A percentile compares a stretch with the other conserved stretches of the same genome.
phyloP scores from a whole-genome alignment of 176 grass and related monocot genomes.

The Lolium rigidum region DNA sequence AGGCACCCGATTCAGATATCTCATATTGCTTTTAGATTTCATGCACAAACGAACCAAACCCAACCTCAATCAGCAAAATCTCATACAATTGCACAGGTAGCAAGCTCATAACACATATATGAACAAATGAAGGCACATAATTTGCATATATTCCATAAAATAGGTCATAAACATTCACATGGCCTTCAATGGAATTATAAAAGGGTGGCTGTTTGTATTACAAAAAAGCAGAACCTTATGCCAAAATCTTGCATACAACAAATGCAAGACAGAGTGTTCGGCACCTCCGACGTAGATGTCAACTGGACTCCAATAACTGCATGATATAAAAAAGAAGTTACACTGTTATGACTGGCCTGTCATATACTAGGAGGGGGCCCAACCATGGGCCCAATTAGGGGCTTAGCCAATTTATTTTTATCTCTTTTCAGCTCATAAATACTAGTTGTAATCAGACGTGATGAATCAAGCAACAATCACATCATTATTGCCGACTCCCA shows the following conservation, averaged over 20 bases:
- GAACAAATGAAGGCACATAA: conserved; percentile 24
- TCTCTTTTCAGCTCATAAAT: too few relatives aligned
- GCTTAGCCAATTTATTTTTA: too few relatives aligned
- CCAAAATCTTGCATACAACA: conserved; percentile 99
- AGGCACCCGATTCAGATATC: background rate
- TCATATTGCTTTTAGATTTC: background rate
- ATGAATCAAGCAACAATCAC: too few relatives aligned
- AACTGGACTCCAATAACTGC: conserved; percentile 96
- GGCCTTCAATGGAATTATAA: conserved; percentile 29
- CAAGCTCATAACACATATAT: background rate
- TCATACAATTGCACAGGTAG: background rate
- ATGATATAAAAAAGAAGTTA: conserved; percentile 33
- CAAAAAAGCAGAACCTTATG: conserved; percentile 70
- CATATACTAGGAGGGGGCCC: too few relatives aligned
- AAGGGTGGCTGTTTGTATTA: background rate
- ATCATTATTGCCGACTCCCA: too few relatives aligned
- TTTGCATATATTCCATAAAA: conserved; percentile 21
- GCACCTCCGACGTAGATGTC: conserved; percentile 97
- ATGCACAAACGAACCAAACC: background rate
- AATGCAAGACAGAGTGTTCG: conserved; percentile 98
- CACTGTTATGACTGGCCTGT: too few relatives aligned
- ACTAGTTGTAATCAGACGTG: too few relatives aligned
- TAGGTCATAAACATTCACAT: conserved; percentile 6
- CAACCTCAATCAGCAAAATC: conserved; percentile 18
- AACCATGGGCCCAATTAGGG: too few relatives aligned